Conservation (phyloP, 2,329 filamentous ascomycete genomes). For the Alternaria ethzedia region DNA sequence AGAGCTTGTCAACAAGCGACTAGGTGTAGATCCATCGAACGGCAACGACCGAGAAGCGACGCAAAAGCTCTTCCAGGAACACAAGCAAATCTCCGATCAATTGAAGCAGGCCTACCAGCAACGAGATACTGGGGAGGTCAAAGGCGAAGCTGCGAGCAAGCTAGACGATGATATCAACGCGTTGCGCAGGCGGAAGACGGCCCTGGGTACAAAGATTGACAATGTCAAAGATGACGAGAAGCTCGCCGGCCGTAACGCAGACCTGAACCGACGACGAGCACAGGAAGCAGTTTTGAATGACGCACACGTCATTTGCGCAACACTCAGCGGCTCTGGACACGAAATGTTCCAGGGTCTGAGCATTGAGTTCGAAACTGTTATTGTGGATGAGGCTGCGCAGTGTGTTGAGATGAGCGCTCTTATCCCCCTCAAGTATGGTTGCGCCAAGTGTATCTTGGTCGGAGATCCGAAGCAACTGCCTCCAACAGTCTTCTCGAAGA, state of each 20-base stretch:
- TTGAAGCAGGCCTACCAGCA: slow-evolving; percentile 73
- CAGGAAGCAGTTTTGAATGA: slow-evolving; percentile 91
- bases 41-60: slow-evolving; percentile 58
- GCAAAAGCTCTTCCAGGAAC: slow-evolving; percentile 73
- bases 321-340: slow-evolving; percentile 92
- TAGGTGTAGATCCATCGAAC: slow-evolving; percentile 56
- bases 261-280: slow-evolving; percentile 80
- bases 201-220: slow-evolving; percentile 84
- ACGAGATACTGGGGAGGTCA: slow-evolving; percentile 67
- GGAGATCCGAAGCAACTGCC: slow-evolving; percentile 97
- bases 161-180: slow-evolving; percentile 80
- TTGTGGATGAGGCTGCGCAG: slow-evolving; percentile 97
- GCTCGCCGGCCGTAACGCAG: slow-evolving; percentile 79
- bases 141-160: slow-evolving; percentile 66
- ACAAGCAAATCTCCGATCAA: slow-evolving; percentile 67
- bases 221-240: slow-evolving; percentile 85
- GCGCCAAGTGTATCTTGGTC: slow-evolving; percentile 94
- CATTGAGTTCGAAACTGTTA: slow-evolving; percentile 97
- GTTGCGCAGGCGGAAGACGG: slow-evolving; percentile 76
- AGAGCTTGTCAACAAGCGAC: slow-evolving; percentile 79
- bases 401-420: slow-evolving; percentile 96
- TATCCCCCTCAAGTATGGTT: slow-evolving; percentile 96
- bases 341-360: slow-evolving; percentile 95
- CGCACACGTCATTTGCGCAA: slow-evolving; percentile 92
- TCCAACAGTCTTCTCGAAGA: slow-evolving; percentile 92